Conservation (phyloP, 768 basidiomycete genomes). For the Antrodiella citrinella region DNA sequence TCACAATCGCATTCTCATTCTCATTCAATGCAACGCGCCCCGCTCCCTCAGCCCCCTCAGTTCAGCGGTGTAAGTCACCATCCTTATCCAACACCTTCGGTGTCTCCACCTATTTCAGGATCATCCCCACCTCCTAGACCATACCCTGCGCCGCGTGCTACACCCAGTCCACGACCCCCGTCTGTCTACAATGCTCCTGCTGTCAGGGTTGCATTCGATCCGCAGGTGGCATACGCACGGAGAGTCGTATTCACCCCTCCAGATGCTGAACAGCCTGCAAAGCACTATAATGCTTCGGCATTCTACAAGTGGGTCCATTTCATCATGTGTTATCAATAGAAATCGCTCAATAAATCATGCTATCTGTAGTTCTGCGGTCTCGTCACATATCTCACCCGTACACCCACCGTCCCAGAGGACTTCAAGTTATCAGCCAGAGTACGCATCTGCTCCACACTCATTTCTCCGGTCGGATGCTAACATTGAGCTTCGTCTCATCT, state of each 20-base stretch:
- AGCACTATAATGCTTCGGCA: conserved; percentile 25
- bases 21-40: neutral
- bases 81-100: neutral
- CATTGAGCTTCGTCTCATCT: no score
- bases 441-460: no score
- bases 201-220: conserved; percentile 29
- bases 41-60: conserved; percentile 1
- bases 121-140: neutral
- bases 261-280: conserved; percentile 9
- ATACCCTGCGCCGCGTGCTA: neutral
- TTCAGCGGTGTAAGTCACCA: no score
- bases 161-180: conserved; percentile 5
- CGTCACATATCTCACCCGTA: conserved; percentile 29
- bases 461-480: no score
- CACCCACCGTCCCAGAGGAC: no score
- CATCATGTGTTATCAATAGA: no score
- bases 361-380: conserved; percentile 41
- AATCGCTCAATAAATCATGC: conserved; percentile 1
- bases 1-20: neutral
- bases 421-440: no score
- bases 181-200: neutral
- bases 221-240: conserved; percentile 38
- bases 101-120: neutral
- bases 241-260: conserved; percentile 8
- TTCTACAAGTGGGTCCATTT: conserved; percentile 49